A percentile compares a stretch with the other conserved stretches of the same genome.
These are phyloP conservation scores for Lizanozyma gosingica DNA, from an alignment of 1,139 yeast species.

Conservation along the genomic window DNA sequence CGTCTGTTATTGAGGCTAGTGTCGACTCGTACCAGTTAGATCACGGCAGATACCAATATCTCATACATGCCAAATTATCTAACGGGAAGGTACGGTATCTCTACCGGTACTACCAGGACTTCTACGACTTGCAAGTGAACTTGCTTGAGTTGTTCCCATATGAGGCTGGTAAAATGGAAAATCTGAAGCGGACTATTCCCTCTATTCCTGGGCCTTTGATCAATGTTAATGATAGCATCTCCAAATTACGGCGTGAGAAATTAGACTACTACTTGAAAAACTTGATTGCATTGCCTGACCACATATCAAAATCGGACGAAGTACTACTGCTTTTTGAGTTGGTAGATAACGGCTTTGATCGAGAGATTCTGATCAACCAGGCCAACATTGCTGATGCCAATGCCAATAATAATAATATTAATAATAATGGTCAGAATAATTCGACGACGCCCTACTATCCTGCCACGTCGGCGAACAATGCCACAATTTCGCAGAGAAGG, in stretches of 20 bases:
- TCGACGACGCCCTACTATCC: background rate
- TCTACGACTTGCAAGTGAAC: slow-evolving; percentile 85
- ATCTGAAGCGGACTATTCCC: slow-evolving; percentile 68
- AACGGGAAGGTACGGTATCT: slow-evolving; percentile 64
- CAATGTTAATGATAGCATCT: slow-evolving; percentile 81
- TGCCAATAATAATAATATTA: background rate
- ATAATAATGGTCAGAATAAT: too few species aligned
- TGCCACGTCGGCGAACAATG: background rate
- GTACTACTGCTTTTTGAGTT: slow-evolving; percentile 68
- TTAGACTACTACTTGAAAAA: slow-evolving; percentile 76
- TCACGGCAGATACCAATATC: slow-evolving; percentile 85
- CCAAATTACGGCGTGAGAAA: slow-evolving; percentile 77
- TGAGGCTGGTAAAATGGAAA: slow-evolving; percentile 86
- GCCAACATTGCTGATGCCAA: slow-evolving; percentile 15
- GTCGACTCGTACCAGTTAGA: slow-evolving; percentile 79
- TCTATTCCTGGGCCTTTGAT: slow-evolving; percentile 95
- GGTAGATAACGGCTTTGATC: slow-evolving; percentile 54
- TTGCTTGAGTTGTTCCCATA: slow-evolving; percentile 78
- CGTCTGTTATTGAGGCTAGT: slow-evolving; percentile 46
- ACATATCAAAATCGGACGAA: slow-evolving; percentile 62
- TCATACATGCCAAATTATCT: slow-evolving; percentile 60
- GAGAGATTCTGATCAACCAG: slow-evolving; percentile 25
- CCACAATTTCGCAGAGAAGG: slow-evolving; percentile 6
- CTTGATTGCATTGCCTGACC: slow-evolving; percentile 64
- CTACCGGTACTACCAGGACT: slow-evolving; percentile 91